These are phyloP conservation scores for Saccharomyces jurei DNA, from an alignment of 805 yeast species.

Conservation along the genomic window DNA sequence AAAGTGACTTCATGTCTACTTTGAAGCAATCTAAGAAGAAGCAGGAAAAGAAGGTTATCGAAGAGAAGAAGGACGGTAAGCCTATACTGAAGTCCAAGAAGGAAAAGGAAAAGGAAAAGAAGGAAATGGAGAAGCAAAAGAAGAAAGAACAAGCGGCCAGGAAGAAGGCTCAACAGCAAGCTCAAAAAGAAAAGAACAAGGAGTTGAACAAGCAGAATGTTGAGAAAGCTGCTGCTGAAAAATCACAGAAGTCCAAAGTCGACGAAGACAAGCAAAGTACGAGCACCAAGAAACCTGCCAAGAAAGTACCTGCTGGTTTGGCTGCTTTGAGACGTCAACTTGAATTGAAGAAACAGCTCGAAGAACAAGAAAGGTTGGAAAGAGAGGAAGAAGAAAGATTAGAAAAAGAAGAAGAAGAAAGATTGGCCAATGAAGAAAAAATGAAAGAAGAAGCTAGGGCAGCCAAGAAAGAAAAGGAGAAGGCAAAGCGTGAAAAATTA, in stretches of 20 bases:
- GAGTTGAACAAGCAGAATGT: constrained; percentile 37
- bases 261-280: constrained; percentile 35
- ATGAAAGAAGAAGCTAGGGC: constrained; percentile 50
- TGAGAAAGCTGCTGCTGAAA: constrained; percentile 29
- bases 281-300: constrained; percentile 44
- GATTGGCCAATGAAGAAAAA: constrained; percentile 34
- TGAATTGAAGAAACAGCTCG: constrained; percentile 79
- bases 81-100: constrained; percentile 83
- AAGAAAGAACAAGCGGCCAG: constrained; percentile 85
- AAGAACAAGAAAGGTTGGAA: constrained; percentile 67
- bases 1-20: constrained; percentile 73
- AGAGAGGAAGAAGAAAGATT: constrained; percentile 67
- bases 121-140: constrained; percentile 80
- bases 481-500: constrained; percentile 77
- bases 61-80: constrained; percentile 47
- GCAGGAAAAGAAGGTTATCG: constrained; percentile 58
- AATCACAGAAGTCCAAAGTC: constrained; percentile 22
- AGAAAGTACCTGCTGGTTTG: constrained; percentile 82
- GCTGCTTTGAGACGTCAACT: constrained; percentile 87
- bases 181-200: constrained; percentile 49
- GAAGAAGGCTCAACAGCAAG: constrained; percentile 67
- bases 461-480: constrained; percentile 80
- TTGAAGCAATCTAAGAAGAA: constrained; percentile 72
- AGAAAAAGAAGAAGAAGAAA: constrained; percentile 43
- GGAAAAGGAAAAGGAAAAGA: constrained; percentile 91